Base-by-base conservation (phyloP, 2,329 filamentous ascomycete genomes). In the Colletotrichum liaoningense region DNA sequence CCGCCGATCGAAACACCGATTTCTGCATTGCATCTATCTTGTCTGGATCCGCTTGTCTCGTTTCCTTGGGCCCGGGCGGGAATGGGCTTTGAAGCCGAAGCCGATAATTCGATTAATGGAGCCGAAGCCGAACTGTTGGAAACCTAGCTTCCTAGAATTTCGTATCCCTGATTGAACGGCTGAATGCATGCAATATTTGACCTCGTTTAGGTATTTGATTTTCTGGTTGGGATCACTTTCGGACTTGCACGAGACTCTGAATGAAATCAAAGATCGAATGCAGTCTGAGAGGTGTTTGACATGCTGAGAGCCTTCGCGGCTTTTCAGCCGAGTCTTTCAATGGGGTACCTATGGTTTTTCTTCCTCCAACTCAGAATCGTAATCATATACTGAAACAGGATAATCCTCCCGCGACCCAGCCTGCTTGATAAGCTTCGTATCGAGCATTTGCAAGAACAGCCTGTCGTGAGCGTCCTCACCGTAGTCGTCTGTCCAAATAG, bases 401-500 rank as follows among this genome's bases (percentile, higher is more conserved):
- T 67, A 62, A 11, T 30, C 6, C 24, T n/a, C 42, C 19, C 14
- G n/a, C 54, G 16, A 12, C 5, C 26, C 56, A 42, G 38, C 8
- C 42, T 60, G 16, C 35, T 30, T 54, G 6, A 38, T 5, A 28
- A 67, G 22, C 38, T 62, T 67, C 24, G n/a, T 55, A 19, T 67
- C 11, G 7, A 67, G 7, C 35, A 59, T 59, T 16, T 14, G 26
- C 11, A 67, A 28, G n/a, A 24, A 35, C 1, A 12, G 22, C 9
- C 38, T 38, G 30, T 60, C 55, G 3, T 30, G 22, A 11, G 35
- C 66, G 0, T 6, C 22, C 14, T 26, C 28, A 19, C 5, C 65
- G 33, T 67, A 28, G 3, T 42, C 19, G 6, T 14, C 42, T 49
- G 69, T 68, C 69, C 69, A 72, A 0, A 68, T 22, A 42, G 12